Evolutionary conservation across 371 early-diverging fungal species (phyloP), one percentile per base, ranked within the genome.

Genomic region (Capillidium rhysosporum): DNA sequence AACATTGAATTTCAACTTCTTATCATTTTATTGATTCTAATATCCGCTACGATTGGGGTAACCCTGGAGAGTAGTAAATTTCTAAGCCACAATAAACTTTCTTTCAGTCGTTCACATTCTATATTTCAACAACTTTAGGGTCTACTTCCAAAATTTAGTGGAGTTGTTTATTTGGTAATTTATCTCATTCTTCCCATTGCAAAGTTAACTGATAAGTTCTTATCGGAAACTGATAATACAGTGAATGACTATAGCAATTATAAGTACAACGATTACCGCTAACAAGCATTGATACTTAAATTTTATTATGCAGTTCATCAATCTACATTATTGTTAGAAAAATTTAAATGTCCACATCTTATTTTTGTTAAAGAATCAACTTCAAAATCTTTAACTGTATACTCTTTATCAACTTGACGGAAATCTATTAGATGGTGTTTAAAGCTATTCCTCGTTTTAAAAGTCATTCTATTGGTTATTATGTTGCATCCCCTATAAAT

Each of bases 231-330:
- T 34, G 34, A 12, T 12, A 34, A 12, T 34, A 34, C 12, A 34
- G 34, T 34, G 4, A 12, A 34, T 4, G 34, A 66, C 80, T 84
- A 96, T 21, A 96, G 65, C 1, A 88, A 58, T 0, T 84, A 79
- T 59, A 72, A 62, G 95, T 95, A 61, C 95, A 96, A 60, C 92
- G 80, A 0, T 95, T 96, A 28, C 97, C 97, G 26, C 97, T 96
- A 0, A 92, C 95, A 10, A 96, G 66, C 1, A 96, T 81, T 0
- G 96, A 90, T 14, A 86, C 53, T 34, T 73, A 69, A 40, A 73
- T 60, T 21, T 82, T 70, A 16, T 60, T 56, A 39, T 86, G 78
- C 39, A 94, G 77, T 1, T 74, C 70, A 14, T 71, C 63, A 49
- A 94, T 93, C 84, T 87, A 61, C 1, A 16, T 43, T 23, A 28